Base-by-base conservation (phyloP, 495 filamentous ascomycete species). In the Penicillium psychrofluorescens region DNA sequence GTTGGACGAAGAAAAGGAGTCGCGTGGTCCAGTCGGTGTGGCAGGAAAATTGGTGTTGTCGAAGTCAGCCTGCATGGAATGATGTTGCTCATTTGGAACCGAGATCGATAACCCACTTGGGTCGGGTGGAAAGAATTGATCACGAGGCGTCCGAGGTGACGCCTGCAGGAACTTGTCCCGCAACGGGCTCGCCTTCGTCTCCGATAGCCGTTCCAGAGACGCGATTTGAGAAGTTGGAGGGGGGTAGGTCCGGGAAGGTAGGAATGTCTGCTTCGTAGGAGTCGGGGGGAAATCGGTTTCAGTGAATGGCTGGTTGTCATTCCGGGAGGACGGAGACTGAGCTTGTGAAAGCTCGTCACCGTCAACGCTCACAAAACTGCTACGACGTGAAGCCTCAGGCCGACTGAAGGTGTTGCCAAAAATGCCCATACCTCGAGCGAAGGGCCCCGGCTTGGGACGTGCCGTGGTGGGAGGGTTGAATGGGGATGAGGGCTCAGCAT, bases 211-310 rank as follows among this genome's bases (percentile, higher is more conserved):
- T 46, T 69, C 66, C 4, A 69, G 45, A 4, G 64, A 63, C 2
- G 59, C 55, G 40, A 70, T 64, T 38, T 69, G 74, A 54, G 52
- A 66, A 36, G 55, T 63, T 43, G 56, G 49, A n/a, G 62, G 64
- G 15, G 66, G 68, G 41, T 66, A 68, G 22, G 66, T 68, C 40
- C 63, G 63, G 37, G 67, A 67, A 27, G 67, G 66, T 41, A 67
- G 65, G 44, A 71, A 72, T 11, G 74, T 59, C 50, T 82, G 84
- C 64, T 95, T 97, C 1, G 94, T 97, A 2, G 92, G 92, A 9
- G 92, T 98, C 8, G 90, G 90, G 15, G 90, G 90, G 16, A 94
- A 66, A 14, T 95, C 86, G 34, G 70, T 75, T 49, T 91, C 88
- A 32, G 72, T 75, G 36, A 79, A 71, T 4, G 75, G 68, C 50